A percentile compares a stretch with the other conserved stretches of the same genome.
phyloP scores from a whole-genome alignment of 2,329 filamentous ascomycete species.

The Arthrocladium fulminans region DNA sequence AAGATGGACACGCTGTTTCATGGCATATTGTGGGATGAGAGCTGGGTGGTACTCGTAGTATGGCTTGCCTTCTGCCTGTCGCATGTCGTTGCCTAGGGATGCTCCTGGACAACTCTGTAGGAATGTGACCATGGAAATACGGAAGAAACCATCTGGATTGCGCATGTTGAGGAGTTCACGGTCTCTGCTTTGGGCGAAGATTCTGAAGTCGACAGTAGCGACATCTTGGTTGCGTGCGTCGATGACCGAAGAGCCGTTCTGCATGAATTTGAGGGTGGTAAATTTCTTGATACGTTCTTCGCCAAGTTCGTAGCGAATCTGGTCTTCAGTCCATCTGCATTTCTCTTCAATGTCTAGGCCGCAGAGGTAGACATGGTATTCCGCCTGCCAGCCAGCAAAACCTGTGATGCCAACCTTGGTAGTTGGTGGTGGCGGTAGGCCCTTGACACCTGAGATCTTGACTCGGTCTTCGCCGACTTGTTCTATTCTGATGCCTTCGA shows the following conservation, averaged over 20 bases:
- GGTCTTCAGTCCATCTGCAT: slow-evolving; percentile 28
- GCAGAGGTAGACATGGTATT: slow-evolving; percentile 32
- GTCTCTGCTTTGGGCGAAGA: slow-evolving; percentile 34
- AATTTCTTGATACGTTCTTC: slow-evolving; percentile 15
- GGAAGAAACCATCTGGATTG: slow-evolving; percentile 16
- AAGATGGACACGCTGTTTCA: slow-evolving; percentile 24
- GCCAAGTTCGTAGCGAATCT: slow-evolving; percentile 29
- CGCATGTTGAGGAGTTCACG: slow-evolving; percentile 21
- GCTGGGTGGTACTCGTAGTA: slow-evolving; percentile 26
- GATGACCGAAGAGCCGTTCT: slow-evolving; percentile 12
- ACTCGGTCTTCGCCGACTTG: slow-evolving; percentile 35
- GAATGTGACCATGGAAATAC: slow-evolving; percentile 22
- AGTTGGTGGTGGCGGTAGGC: slow-evolving; percentile 34
- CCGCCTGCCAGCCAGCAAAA: slow-evolving; percentile 33
- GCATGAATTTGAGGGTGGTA: slow-evolving; percentile 14
- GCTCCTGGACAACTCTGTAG: slow-evolving; percentile 25
- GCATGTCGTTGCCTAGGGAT: slow-evolving; percentile 16
- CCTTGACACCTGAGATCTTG: slow-evolving; percentile 35
- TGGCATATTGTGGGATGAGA: slow-evolving; percentile 24
- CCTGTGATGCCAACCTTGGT: slow-evolving; percentile 38
- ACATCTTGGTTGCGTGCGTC: slow-evolving; percentile 29
- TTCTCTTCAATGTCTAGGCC: slow-evolving; percentile 34
- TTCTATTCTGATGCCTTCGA: slow-evolving; percentile 36
- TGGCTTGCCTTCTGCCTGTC: slow-evolving; percentile 14
- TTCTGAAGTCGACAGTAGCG: slow-evolving; percentile 27